Percentiles rank a stretch among this genome's conserved stretches.
These are phyloP conservation scores for Phytophthora parvispora DNA, from an alignment of 352 stramenopile species.

Conservation along the genomic window DNA sequence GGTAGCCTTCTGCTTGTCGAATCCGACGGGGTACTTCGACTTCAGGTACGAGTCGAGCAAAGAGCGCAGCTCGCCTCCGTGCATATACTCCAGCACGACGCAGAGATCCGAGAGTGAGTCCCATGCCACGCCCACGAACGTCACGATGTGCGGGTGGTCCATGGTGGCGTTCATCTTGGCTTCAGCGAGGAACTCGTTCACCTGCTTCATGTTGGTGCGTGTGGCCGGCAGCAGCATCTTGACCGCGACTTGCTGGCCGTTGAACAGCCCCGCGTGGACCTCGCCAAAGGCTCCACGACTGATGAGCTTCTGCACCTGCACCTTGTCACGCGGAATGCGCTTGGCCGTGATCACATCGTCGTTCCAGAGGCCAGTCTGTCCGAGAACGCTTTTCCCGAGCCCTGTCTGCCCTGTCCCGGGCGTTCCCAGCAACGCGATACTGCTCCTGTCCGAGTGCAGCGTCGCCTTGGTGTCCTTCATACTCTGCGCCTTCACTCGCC, in stretches of 20 bases:
- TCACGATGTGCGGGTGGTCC: conserved; percentile 60
- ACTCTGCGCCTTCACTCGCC: conserved; percentile 9
- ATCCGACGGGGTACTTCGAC: conserved; percentile 28
- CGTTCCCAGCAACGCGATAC: conserved; percentile 20
- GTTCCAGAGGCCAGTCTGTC: conserved; percentile 36
- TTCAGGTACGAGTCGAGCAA: conserved; percentile 35
- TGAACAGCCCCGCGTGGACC: conserved; percentile 48
- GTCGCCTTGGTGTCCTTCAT: conserved; percentile 21
- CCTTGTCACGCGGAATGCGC: conserved; percentile 48
- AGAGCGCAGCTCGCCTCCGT: conserved; percentile 39
- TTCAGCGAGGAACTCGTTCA: conserved; percentile 55
- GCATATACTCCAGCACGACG: conserved; percentile 53
- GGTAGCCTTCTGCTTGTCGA: conserved; percentile 44
- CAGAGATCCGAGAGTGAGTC: conserved; percentile 45
- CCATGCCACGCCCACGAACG: conserved; percentile 68
- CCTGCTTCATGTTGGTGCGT: conserved; percentile 30
- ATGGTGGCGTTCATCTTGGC: conserved; percentile 59
- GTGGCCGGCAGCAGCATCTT: conserved; percentile 45
- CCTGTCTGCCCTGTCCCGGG: conserved; percentile 11
- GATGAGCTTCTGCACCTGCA: conserved; percentile 40
- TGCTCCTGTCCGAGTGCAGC: conserved; percentile 22
- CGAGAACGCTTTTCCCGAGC: conserved; percentile 3
- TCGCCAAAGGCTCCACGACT: conserved; percentile 52
- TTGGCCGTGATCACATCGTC: conserved; percentile 40
- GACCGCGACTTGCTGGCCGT: conserved; percentile 50